Conservation (phyloP, 2,329 filamentous ascomycete genomes). For the Beauveria scarabaeidicola region DNA sequence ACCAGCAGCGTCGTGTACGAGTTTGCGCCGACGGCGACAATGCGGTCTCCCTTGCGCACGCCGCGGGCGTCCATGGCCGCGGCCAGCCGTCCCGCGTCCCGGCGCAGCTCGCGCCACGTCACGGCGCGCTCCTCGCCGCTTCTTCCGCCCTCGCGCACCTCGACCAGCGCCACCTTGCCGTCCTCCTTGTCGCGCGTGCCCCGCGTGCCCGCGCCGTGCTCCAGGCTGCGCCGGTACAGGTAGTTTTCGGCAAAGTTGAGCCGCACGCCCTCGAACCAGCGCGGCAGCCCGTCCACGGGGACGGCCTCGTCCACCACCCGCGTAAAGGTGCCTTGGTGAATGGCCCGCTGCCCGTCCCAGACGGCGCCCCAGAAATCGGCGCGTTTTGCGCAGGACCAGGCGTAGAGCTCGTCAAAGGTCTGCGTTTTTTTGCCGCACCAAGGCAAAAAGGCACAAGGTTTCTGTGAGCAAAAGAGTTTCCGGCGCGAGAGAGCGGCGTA, state of each 20-base stretch:
- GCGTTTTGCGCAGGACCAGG: constrained; percentile 56
- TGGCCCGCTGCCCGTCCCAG: constrained; percentile 51
- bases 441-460: neutral
- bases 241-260: constrained; percentile 78
- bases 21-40: constrained; percentile 69
- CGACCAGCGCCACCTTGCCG: constrained; percentile 58
- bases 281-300: constrained; percentile 62
- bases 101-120: constrained; percentile 59
- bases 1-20: constrained; percentile 65
- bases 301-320: constrained; percentile 59
- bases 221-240: constrained; percentile 48
- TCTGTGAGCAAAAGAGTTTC: neutral
- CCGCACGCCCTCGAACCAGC: constrained; percentile 67
- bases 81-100: constrained; percentile 48
- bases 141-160: constrained; percentile 66
- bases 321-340: constrained; percentile 52
- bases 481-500: too few species aligned
- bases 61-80: constrained; percentile 60
- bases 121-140: constrained; percentile 44
- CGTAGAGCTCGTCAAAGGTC: constrained; percentile 62
- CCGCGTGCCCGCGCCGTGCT: constrained; percentile 33
- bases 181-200: constrained; percentile 61
- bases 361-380: constrained; percentile 57
- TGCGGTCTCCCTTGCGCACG: constrained; percentile 60
- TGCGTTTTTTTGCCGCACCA: too few species aligned